Conservation (phyloP, 129 eudicot genomes). For the Pittosporum tobira region DNA sequence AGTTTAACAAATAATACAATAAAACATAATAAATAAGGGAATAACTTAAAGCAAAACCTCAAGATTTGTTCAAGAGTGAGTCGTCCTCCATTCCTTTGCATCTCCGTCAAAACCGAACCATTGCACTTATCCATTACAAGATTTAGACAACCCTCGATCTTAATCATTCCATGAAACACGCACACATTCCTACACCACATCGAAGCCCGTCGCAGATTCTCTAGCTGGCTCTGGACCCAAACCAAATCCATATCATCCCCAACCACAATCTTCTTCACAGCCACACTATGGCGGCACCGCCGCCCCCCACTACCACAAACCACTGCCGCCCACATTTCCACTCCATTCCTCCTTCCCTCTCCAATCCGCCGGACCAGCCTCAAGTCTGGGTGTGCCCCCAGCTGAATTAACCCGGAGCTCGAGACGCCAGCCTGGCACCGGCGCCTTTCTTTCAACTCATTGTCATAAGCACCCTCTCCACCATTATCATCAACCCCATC, state of each 20-base stretch:
- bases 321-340: slow-evolving; percentile 76
- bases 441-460: slow-evolving; percentile 17
- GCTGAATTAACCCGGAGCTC: slow-evolving; percentile 41
- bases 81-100: slow-evolving; percentile 80
- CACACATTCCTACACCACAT: slow-evolving; percentile 98
- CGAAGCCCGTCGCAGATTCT: slow-evolving; percentile 53
- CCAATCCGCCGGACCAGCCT: slow-evolving; percentile 56
- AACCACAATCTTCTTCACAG: slow-evolving; percentile 70
- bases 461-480: slow-evolving; percentile 17
- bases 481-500: slow-evolving; percentile 17
- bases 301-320: slow-evolving; percentile 35
- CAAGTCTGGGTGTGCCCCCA: slow-evolving; percentile 55
- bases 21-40: background rate
- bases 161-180: slow-evolving; percentile 63
- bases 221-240: slow-evolving; percentile 81
- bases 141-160: slow-evolving; percentile 43
- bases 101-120: slow-evolving; percentile 73
- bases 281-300: slow-evolving; percentile 70
- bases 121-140: slow-evolving; percentile 76
- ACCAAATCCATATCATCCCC: slow-evolving; percentile 73
- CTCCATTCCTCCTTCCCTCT: slow-evolving; percentile 40
- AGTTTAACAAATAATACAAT: background rate
- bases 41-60: slow-evolving; percentile 36
- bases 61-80: slow-evolving; percentile 96
- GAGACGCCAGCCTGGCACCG: background rate